Evolutionary conservation across 2,329 filamentous ascomycete genomes (phyloP).

Genomic region (Colletotrichum theobromicola): DNA sequence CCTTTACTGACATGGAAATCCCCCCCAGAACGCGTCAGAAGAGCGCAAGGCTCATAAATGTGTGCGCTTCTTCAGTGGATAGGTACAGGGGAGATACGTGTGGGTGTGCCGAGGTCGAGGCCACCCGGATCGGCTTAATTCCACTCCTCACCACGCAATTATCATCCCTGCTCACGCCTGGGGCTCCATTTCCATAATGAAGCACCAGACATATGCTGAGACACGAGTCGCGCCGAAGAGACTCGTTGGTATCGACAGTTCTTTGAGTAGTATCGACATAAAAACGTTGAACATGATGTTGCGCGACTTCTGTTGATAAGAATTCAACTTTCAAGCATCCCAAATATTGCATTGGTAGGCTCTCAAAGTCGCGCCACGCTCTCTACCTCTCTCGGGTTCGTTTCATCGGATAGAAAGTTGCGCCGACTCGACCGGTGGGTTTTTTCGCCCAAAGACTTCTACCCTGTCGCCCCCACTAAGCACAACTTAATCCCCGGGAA

Average conservation of each 20-base stretch:
- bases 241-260: not conserved
- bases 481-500: not conserved
- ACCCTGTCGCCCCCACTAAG: not conserved
- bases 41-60: not conserved
- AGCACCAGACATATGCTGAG: not conserved
- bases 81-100: no score
- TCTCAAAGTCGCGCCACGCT: not conserved
- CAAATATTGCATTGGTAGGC: not conserved
- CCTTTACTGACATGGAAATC: no score
- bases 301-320: not conserved
- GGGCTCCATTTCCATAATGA: not conserved
- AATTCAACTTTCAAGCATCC: not conserved
- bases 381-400: not conserved
- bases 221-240: not conserved
- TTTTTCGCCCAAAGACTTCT: not conserved
- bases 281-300: not conserved
- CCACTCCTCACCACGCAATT: not conserved
- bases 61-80: not conserved
- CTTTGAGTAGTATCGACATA: not conserved
- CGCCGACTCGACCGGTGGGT: not conserved
- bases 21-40: not conserved
- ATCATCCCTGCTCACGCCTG: not conserved
- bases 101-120: slow-evolving; percentile 4
- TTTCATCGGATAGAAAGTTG: slow-evolving; percentile 9
- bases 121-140: not conserved